These are phyloP conservation scores for Megacollybia marginata DNA, from an alignment of 768 basidiomycete genomes.

Conservation along the genomic window DNA sequence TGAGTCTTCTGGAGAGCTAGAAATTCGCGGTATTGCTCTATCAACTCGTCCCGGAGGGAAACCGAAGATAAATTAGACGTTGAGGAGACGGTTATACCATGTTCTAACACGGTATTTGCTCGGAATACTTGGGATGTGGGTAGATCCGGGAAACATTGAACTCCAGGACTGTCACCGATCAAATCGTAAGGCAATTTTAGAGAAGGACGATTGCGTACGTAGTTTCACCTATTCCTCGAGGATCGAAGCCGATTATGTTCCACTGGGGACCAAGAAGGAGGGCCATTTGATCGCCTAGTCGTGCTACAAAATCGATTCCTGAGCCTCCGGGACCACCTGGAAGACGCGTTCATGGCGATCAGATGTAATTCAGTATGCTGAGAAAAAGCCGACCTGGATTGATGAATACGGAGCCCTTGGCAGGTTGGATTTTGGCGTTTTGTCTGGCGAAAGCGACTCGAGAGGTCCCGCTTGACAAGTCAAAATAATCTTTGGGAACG, in stretches of 20 bases:
- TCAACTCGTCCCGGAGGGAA: constrained; percentile 7
- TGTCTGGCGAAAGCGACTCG: constrained; percentile 12
- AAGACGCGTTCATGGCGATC: neutral
- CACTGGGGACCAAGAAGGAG: constrained; percentile 18
- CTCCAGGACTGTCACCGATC: constrained; percentile 8
- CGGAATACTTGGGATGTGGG: constrained; percentile 7
- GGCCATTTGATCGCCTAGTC: constrained; percentile 1
- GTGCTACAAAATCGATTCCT: constrained; percentile 10
- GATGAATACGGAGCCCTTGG: constrained; percentile 15
- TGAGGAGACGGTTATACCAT: constrained; percentile 13
- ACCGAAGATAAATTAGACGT: constrained; percentile 7
- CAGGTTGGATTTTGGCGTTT: constrained; percentile 11
- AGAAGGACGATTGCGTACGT: constrained; percentile 4
- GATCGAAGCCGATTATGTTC: constrained; percentile 23
- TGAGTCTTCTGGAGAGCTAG: constrained; percentile 13
- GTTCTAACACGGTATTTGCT: constrained; percentile 15
- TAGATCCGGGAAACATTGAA: constrained; percentile 9
- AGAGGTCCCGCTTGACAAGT: constrained; percentile 10
- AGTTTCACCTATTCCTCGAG: constrained; percentile 16
- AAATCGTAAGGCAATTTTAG: neutral
- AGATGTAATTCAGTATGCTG: neutral
- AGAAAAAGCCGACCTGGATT: constrained; percentile 10
- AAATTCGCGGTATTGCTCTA: constrained; percentile 12
- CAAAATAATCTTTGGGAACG: constrained; percentile 18
- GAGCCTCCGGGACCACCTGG: constrained; percentile 19